Conservation (phyloP, 2,329 filamentous ascomycete species). For the Bretziella fagacearum region DNA sequence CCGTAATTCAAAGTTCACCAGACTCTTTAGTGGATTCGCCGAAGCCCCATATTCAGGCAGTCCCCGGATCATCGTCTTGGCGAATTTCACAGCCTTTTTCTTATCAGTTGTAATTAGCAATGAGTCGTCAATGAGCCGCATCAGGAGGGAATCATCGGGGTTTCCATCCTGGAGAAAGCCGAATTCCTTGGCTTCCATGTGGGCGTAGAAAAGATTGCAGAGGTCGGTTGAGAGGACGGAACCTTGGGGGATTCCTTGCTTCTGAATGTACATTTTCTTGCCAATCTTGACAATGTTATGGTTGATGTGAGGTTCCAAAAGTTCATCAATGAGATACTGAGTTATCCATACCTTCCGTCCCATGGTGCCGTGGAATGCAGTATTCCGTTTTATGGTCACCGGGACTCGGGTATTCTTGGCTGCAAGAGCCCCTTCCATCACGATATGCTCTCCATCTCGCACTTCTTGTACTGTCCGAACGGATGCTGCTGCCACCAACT, state of each 20-base stretch:
- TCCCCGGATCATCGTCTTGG: constrained; percentile 64
- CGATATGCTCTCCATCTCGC: too few species aligned
- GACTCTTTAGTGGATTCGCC: constrained; percentile 61
- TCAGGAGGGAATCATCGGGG: background rate
- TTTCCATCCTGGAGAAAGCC: constrained; percentile 35
- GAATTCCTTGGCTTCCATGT: constrained; percentile 57
- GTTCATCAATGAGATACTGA: constrained; percentile 39
- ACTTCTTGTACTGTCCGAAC: background rate
- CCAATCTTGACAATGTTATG: constrained; percentile 77
- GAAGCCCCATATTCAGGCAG: constrained; percentile 63
- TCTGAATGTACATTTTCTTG: constrained; percentile 77
- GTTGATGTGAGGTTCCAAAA: constrained; percentile 65
- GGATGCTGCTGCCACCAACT: background rate
- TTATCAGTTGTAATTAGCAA: constrained; percentile 62
- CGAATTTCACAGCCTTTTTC: constrained; percentile 51
- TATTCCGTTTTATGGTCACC: constrained; percentile 27
- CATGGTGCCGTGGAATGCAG: constrained; percentile 60
- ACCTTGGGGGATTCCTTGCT: constrained; percentile 78
- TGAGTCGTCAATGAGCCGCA: constrained; percentile 52
- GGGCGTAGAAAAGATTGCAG: constrained; percentile 92
- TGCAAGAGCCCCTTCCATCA: background rate
- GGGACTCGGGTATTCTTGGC: background rate
- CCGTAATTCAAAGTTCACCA: constrained; percentile 62
- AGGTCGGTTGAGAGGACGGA: constrained; percentile 73
- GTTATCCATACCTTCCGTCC: constrained; percentile 40